These are phyloP conservation scores for Metschnikowia henanensis DNA, from an alignment of 805 yeast genomes.

Conservation along the genomic window DNA sequence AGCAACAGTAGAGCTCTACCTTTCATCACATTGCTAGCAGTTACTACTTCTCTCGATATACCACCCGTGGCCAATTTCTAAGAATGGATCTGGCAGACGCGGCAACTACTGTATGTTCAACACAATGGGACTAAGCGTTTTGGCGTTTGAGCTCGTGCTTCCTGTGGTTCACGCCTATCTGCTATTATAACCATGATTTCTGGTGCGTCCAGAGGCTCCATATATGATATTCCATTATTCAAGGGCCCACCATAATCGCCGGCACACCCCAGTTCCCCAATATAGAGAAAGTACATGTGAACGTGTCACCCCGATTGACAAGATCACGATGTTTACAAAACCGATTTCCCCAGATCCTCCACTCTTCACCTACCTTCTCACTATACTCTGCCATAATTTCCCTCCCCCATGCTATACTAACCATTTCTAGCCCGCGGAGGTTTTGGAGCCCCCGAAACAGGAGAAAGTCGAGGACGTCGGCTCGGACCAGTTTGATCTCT, in stretches of 20 bases:
- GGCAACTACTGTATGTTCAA: slow-evolving; percentile 19
- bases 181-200: neutral
- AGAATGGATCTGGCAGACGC: slow-evolving; percentile 11
- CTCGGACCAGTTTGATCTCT: slow-evolving; percentile 6
- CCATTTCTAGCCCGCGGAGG: slow-evolving; percentile 30
- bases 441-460: slow-evolving; percentile 36
- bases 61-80: neutral
- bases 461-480: slow-evolving; percentile 15
- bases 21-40: no score
- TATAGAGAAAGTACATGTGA: no score
- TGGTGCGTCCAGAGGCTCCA: no score
- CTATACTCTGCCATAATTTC: neutral
- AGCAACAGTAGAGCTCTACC: neutral
- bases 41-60: neutral
- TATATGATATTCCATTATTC: no score
- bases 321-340: neutral
- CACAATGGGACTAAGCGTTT: neutral
- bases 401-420: slow-evolving; percentile 14
- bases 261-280: no score
- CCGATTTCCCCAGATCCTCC: no score
- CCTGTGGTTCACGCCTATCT: neutral
- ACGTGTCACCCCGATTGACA: neutral
- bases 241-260: no score
- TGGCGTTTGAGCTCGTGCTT: neutral
- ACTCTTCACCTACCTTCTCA: no score